Percentiles rank a stretch among this genome's conserved stretches.
Evolutionary conservation across 495 filamentous ascomycete species (phyloP).

Genomic region (Tuber melanosporum): DNA sequence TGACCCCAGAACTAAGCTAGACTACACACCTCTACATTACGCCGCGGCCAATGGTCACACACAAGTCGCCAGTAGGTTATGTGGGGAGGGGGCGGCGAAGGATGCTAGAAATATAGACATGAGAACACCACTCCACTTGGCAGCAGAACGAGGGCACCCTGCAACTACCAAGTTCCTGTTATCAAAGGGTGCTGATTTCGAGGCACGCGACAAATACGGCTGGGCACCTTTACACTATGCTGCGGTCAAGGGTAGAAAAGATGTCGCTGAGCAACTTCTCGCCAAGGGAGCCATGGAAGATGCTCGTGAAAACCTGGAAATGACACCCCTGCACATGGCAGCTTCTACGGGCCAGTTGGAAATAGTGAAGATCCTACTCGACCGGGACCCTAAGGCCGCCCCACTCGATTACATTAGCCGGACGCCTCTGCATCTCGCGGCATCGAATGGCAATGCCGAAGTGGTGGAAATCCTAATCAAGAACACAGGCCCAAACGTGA

Average conservation of each 20-base stretch:
- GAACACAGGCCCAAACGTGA: not conserved
- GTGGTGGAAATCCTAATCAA: not conserved
- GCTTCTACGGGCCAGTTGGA: conserved; percentile 2
- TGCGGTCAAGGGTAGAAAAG: not conserved
- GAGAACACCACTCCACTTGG: conserved; percentile 22
- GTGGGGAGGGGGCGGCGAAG: not conserved
- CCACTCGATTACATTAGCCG: conserved; percentile 3
- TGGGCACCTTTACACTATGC: conserved; percentile 14
- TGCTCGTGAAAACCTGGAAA: not conserved
- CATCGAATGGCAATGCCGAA: not conserved
- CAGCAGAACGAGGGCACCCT: conserved; percentile 7
- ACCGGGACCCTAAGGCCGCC: not conserved
- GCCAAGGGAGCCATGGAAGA: not conserved
- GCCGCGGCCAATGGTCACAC: conserved; percentile 11
- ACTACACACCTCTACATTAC: conserved; percentile 22
- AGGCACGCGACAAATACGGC: conserved; percentile 6
- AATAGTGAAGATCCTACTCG: conserved; percentile 12
- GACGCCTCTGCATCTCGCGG: conserved; percentile 14
- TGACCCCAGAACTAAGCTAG: not conserved
- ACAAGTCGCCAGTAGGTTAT: not conserved
- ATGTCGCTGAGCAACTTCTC: not conserved
- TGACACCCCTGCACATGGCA: conserved; percentile 19
- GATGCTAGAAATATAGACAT: conserved; percentile 9
- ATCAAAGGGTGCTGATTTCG: conserved; percentile 3
- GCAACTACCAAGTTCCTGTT: not conserved